phyloP scores from a whole-genome alignment of 148 eudicot genomes.

The Rhododendron vialii region DNA sequence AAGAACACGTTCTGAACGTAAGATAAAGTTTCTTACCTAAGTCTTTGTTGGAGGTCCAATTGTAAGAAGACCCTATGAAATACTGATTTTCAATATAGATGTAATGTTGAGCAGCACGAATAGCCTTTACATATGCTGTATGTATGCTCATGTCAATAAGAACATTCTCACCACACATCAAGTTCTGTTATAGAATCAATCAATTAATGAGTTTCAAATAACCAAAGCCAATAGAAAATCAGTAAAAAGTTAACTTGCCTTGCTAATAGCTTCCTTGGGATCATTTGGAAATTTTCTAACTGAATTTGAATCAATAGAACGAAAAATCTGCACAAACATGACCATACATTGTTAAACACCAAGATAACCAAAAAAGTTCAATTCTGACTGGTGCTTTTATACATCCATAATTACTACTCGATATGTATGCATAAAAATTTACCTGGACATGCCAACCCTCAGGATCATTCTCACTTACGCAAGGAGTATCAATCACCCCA shows the following conservation, averaged over 20 bases:
- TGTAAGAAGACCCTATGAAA: slow-evolving; percentile 90
- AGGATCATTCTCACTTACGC: slow-evolving; percentile 50
- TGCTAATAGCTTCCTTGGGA: slow-evolving; percentile 73
- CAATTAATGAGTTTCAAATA: slow-evolving; percentile 2
- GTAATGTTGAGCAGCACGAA: slow-evolving; percentile 88
- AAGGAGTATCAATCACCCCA: slow-evolving; percentile 55
- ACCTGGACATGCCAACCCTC: slow-evolving; percentile 97
- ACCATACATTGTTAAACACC: neutral
- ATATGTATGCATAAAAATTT: slow-evolving; percentile 4
- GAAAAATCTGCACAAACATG: slow-evolving; percentile 54
- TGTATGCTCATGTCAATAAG: slow-evolving; percentile 98
- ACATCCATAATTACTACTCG: neutral
- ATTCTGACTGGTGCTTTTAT: neutral
- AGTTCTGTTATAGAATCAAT: slow-evolving; percentile 51
- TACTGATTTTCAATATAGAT: slow-evolving; percentile 95
- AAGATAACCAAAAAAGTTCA: neutral
- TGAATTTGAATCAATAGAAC: slow-evolving; percentile 91
- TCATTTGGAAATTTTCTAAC: slow-evolving; percentile 79
- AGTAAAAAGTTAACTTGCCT: slow-evolving; percentile 29
- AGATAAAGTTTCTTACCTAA: slow-evolving; percentile 41
- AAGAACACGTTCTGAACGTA: neutral
- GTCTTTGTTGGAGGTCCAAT: slow-evolving; percentile 67
- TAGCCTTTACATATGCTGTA: slow-evolving; percentile 84
- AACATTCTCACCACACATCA: slow-evolving; percentile 88
- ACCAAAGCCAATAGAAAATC: neutral